Conservation (phyloP, 208 protist species). For the Crithidia sp. region DNA sequence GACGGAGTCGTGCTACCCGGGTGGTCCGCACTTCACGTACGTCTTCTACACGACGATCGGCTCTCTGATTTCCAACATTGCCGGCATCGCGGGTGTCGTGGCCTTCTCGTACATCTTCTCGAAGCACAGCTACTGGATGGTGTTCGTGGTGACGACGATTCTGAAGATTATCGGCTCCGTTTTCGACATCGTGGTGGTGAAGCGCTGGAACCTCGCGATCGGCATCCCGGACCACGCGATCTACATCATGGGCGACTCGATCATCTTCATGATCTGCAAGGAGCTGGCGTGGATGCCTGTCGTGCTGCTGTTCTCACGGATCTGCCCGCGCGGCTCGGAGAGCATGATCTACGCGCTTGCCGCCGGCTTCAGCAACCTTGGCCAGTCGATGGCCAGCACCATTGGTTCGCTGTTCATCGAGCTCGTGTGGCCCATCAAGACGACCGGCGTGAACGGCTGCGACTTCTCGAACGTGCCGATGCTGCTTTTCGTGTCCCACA, state of each 20-base stretch:
- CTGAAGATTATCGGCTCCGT: conserved; percentile 46
- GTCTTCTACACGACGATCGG: conserved; percentile 57
- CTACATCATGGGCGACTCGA: conserved; percentile 70
- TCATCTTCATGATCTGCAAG: conserved; percentile 64
- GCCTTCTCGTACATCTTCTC: conserved; percentile 54
- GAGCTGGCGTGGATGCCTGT: conserved; percentile 72
- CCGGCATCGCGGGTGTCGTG: conserved; percentile 37
- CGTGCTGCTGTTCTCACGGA: conserved; percentile 69
- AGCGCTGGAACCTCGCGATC: conserved; percentile 62
- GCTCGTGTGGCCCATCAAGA: conserved; percentile 41
- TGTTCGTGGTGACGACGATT: conserved; percentile 51
- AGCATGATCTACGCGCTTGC: conserved; percentile 71
- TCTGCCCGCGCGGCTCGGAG: conserved; percentile 76
- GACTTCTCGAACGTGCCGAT: conserved; percentile 57
- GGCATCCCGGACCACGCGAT: conserved; percentile 60
- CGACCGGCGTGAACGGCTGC: conserved; percentile 38
- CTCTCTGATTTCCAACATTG: conserved; percentile 42
- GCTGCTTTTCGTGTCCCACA: conserved; percentile 57
- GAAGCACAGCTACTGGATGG: conserved; percentile 47
- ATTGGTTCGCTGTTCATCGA: conserved; percentile 64
- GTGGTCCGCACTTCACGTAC: conserved; percentile 54
- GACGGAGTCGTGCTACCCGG: conserved; percentile 24
- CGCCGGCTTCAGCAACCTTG: conserved; percentile 74
- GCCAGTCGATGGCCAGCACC: conserved; percentile 37
- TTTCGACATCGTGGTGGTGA: conserved; percentile 73